A percentile compares a stretch with the other conserved stretches of the same genome.
Conservation (phyloP, 345 rosid species). For the Balakata baccata region DNA sequence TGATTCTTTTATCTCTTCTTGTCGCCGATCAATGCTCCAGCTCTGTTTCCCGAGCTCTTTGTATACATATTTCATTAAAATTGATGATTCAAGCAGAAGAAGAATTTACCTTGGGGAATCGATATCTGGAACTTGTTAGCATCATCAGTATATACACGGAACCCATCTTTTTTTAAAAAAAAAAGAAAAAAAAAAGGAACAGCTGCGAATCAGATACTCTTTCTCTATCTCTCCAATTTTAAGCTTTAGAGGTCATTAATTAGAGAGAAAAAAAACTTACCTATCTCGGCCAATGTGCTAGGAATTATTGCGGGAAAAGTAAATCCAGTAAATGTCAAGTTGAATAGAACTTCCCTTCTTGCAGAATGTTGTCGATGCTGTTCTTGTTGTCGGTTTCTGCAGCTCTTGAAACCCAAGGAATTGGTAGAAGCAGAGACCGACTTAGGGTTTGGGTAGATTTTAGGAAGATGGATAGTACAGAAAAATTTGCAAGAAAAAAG, state of each 20-base stretch:
- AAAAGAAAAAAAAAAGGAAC: background rate
- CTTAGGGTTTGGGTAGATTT: background rate
- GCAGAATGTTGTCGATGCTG: conserved; percentile 9
- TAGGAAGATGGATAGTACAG: conserved; percentile 4
- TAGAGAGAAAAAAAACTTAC: background rate
- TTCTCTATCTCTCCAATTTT: background rate
- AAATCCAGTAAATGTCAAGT: conserved; percentile 42
- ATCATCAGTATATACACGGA: conserved; percentile 61
- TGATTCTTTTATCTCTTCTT: too few relatives aligned
- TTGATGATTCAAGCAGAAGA: background rate
- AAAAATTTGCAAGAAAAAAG: conserved; percentile 21
- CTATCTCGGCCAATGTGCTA: conserved; percentile 41
- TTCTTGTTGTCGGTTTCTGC: conserved; percentile 14
- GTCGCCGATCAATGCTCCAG: too few relatives aligned
- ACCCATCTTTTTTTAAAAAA: background rate
- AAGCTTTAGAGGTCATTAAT: background rate
- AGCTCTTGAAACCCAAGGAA: conserved; percentile 15
- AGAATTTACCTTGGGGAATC: conserved; percentile 64
- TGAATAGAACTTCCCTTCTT: conserved; percentile 59
- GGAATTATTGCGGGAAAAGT: conserved; percentile 43
- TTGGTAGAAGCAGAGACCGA: conserved; percentile 4
- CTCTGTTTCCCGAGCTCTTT: too few relatives aligned
- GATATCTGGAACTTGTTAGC: conserved; percentile 74
- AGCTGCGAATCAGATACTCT: background rate
- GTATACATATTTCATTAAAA: too few relatives aligned